Evolutionary conservation across 116 monocot species (phyloP), one percentile per base, ranked within the genome.

Genomic region (Phalaenopsis hybrid): DNA sequence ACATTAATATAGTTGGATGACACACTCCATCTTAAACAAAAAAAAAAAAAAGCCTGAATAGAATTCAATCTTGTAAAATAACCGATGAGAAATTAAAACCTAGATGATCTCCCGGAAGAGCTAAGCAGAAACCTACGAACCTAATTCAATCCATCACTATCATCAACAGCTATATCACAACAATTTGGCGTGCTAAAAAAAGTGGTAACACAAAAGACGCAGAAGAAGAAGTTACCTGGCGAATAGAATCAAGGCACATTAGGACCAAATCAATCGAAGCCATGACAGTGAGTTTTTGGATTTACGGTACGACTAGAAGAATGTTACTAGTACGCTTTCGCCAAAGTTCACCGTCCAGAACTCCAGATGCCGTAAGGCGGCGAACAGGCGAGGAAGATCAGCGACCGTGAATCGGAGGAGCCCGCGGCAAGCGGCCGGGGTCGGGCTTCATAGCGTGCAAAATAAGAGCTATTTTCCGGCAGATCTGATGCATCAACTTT

Each of bases 241-340:
- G 86, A 73, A 90, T 88, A 63, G 90, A 87, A 77, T 90, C 88
- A 44, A 86, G 57, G 55, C 86, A 90, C 65, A 74, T 84, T 78
- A 73, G 80, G 80, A 88, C 86, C 61, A 90, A 74, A 83, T 86
- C 79, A 37, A 86, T 72, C 44, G 88, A 86, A n/a, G 84, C 86
- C 90, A 90, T 90, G 20, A 20, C 74, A 17, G 45, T 12, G 31
- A 58, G 1, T 44, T 34, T 43, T 57, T 23, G 52, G 79, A 31
- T 11, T 33, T 75, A 46, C 44, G 44, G 21, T 46, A 6, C 15
- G 7, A 20, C 31, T 8, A 1, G 72, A 72, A 72, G 46, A 75
- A 75, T 41, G 13, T 8, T n/a, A 51, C 77, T 31, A 4, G 45
- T 1, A 75, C 44, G 17, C 45, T 44, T 75, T 37, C 20, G 1